Evolutionary conservation across 108 stramenopile species (phyloP), one percentile per base, ranked within the genome.

Genomic region (Epithemia pelagica): DNA sequence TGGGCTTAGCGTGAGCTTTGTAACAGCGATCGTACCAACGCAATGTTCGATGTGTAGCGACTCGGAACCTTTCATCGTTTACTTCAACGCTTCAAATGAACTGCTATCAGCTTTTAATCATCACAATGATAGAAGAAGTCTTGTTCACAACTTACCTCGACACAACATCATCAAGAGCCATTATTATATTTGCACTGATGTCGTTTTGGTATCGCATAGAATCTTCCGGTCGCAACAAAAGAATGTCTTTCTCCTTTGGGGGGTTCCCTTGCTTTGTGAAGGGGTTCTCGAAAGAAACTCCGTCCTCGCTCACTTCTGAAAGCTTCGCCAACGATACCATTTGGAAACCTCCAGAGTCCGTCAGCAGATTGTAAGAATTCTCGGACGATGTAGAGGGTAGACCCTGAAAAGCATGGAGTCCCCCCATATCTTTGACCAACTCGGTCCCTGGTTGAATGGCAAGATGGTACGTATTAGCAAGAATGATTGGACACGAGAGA

Each of bases 271-370:
- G 5, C 30, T 59, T 59, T n/a, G 30, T 10, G 66, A 82, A 83
- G 28, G 96, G 98, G 58, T 77, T 86, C 61, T 96, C 87, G 71
- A 99, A 99, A n/a, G 80, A 74, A 3, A 99, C 98, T 15, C 96
- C 98, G 52, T 99, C 86, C 80, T 99, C 98, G 2, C 92, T 95
- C 56, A 99, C 93, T 63, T 90, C 77, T 1, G 96, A 95, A 53
- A 99, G 70, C 32, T 92, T 84, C 8, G 92, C 77, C 69, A 99
- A 75, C 0, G 91, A 92, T 53, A 99, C 98, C 96, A 99, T 99
- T 71, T 99, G 98, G 84, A 99, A 99, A 0, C 98, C 98, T 28
- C 98, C 98, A 54, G 87, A 89, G 76, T 99, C 98, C 0, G 98
- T 99, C 54, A 99, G 74, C 22, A 94, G 70, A 69, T 75, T 82